phyloP scores from a whole-genome alignment of 805 yeast genomes.

The Metschnikowia aberdeeniae region DNA sequence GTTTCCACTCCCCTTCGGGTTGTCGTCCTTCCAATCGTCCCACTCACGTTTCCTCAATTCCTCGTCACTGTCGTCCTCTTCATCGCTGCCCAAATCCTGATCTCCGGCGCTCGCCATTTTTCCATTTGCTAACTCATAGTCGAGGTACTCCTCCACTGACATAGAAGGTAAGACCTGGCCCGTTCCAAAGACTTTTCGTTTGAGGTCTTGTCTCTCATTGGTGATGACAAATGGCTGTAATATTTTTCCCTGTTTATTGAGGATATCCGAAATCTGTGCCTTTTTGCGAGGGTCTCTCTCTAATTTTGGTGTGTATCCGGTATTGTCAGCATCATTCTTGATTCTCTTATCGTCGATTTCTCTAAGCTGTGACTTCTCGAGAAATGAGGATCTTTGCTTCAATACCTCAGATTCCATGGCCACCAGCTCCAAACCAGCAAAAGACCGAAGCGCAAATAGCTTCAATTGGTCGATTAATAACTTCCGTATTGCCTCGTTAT shows the following conservation, averaged over 20 bases:
- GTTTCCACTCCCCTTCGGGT: conserved; percentile 88
- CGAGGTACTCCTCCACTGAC: conserved; percentile 88
- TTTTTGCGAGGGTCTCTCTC: conserved; percentile 44
- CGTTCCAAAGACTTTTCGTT: conserved; percentile 73
- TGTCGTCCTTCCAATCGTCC: conserved; percentile 90
- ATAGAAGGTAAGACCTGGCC: conserved; percentile 93
- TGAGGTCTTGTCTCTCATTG: conserved; percentile 48
- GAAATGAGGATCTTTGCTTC: conserved; percentile 6
- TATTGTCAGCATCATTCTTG: conserved; percentile 19
- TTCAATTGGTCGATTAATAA: conserved; percentile 54
- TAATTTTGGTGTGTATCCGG: conserved; percentile 60
- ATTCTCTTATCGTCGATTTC: conserved; percentile 5
- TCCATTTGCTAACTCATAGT: conserved; percentile 80
- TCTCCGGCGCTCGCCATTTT: conserved; percentile 56
- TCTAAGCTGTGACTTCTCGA: not conserved
- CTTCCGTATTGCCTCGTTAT: conserved; percentile 49
- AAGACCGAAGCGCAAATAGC: conserved; percentile 48
- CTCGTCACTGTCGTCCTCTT: conserved; percentile 63
- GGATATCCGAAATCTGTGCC: conserved; percentile 30
- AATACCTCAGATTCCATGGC: conserved; percentile 66
- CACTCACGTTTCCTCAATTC: conserved; percentile 79
- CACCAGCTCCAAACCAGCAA: conserved; percentile 53
- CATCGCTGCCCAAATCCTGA: conserved; percentile 38
- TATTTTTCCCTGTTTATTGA: conserved; percentile 73
- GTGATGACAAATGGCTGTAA: conserved; percentile 80